phyloP scores from a whole-genome alignment of 2,329 filamentous ascomycete genomes.

The Xylariaceae sp. region DNA sequence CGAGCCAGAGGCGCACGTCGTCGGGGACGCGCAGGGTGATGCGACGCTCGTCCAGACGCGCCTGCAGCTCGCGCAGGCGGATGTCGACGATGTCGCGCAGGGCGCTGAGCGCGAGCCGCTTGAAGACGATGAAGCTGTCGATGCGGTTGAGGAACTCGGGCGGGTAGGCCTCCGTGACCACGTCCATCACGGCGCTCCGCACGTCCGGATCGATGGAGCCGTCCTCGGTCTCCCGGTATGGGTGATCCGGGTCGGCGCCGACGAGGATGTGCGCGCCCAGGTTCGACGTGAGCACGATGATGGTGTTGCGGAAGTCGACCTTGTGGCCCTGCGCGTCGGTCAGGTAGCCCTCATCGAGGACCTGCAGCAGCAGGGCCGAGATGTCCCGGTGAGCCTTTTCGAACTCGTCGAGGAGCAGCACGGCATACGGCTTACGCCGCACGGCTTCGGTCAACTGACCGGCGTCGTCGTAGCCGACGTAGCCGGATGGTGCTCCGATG shows the following conservation, averaged over 20 bases:
- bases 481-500: conserved; percentile 88
- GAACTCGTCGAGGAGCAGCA: conserved; percentile 93
- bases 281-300: conserved; percentile 94
- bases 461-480: conserved; percentile 94
- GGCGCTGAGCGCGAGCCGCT: conserved; percentile 68
- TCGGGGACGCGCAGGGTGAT: conserved; percentile 67
- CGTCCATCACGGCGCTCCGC: conserved; percentile 78
- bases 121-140: conserved; percentile 95
- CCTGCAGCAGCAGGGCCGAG: conserved; percentile 82
- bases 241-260: conserved; percentile 58
- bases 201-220: conserved; percentile 67
- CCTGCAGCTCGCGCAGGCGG: conserved; percentile 74
- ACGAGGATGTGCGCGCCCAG: conserved; percentile 88
- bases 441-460: conserved; percentile 95
- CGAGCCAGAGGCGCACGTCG: conserved; percentile 76
- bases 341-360: conserved; percentile 91
- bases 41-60: conserved; percentile 73
- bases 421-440: conserved; percentile 87
- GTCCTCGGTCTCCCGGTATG: conserved; percentile 53
- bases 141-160: conserved; percentile 96
- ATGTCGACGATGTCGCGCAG: conserved; percentile 93
- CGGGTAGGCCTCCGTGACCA: conserved; percentile 67
- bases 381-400: conserved; percentile 97
- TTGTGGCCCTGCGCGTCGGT: conserved; percentile 95
- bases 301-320: conserved; percentile 92